Conservation (phyloP, 192 early-diverging fungal genomes). For the Thoreauomyces humboldtii region DNA sequence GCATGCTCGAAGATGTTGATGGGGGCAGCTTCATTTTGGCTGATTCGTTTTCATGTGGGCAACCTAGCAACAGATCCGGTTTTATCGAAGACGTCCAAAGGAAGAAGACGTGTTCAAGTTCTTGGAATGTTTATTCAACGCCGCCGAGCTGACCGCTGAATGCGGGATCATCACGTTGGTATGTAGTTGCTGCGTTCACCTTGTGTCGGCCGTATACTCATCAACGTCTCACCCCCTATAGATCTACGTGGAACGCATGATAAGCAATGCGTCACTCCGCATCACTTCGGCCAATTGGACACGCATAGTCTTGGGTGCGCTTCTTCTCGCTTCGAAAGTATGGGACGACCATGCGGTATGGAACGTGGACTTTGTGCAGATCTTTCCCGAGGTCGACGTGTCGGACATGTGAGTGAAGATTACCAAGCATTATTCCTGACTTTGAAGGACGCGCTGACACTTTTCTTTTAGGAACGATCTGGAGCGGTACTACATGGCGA, state of each 20-base stretch:
- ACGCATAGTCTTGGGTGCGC: constrained; percentile 53
- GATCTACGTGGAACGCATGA: constrained; percentile 72
- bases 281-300: constrained; percentile 58
- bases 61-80: constrained; percentile 47
- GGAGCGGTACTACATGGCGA: constrained; percentile 61
- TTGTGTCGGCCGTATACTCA: too few relatives aligned
- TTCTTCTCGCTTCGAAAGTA: constrained; percentile 78
- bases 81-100: constrained; percentile 35
- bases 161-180: constrained; percentile 61
- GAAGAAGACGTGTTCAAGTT: constrained; percentile 62
- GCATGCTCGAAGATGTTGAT: background rate
- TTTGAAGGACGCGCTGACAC: background rate
- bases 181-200: background rate
- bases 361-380: constrained; percentile 76
- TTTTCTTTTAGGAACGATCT: constrained; percentile 55
- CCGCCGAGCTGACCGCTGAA: constrained; percentile 60
- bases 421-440: background rate
- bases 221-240: constrained; percentile 2
- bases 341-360: constrained; percentile 88
- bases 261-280: constrained; percentile 54
- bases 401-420: constrained; percentile 53
- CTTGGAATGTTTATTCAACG: constrained; percentile 64
- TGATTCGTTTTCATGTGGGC: constrained; percentile 2
- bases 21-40: background rate
- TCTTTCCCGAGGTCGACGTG: constrained; percentile 72